These are phyloP conservation scores for Cladobotryum mycophilum DNA, from an alignment of 2,329 filamentous ascomycete genomes.

Conservation along the genomic window DNA sequence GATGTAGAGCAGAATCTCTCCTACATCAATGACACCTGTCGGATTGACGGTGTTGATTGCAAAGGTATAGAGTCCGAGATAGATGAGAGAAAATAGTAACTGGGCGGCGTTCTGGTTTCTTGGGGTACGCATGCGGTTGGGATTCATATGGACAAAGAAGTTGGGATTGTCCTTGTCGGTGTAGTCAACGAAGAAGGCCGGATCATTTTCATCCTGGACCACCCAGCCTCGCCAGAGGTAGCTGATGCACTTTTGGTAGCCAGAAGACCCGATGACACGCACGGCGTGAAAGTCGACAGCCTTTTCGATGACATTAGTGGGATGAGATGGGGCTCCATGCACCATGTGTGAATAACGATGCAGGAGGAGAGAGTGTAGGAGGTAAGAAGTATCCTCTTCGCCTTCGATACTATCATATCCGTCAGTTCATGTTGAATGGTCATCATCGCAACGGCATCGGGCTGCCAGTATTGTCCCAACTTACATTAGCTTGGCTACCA, in stretches of 20 bases:
- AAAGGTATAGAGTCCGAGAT: conserved; percentile 76
- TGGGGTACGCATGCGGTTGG: conserved; percentile 88
- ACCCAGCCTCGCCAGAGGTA: conserved; percentile 96
- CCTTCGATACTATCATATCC: conserved; percentile 61
- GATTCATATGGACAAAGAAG: conserved; percentile 80
- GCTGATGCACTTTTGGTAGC: conserved; percentile 91
- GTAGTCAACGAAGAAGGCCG: conserved; percentile 85
- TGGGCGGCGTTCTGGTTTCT: conserved; percentile 89
- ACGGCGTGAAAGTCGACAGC: conserved; percentile 90
- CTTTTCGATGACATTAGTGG: conserved; percentile 85
- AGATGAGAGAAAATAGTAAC: conserved; percentile 76
- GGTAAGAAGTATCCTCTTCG: conserved; percentile 71
- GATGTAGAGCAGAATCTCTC: conserved; percentile 79
- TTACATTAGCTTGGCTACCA: conserved; percentile 75
- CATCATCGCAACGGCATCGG: background rate
- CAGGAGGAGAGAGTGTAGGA: conserved; percentile 75
- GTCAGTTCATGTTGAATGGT: background rate
- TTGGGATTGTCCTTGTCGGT: conserved; percentile 69
- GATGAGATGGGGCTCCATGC: conserved; percentile 63
- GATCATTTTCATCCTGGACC: conserved; percentile 89
- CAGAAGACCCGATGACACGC: conserved; percentile 79
- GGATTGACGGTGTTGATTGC: conserved; percentile 94
- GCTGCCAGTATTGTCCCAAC: conserved; percentile 15
- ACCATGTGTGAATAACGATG: conserved; percentile 81
- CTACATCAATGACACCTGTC: conserved; percentile 72